Conservation (phyloP, 1,139 yeast genomes). For the Sugiyamaella japonica region DNA sequence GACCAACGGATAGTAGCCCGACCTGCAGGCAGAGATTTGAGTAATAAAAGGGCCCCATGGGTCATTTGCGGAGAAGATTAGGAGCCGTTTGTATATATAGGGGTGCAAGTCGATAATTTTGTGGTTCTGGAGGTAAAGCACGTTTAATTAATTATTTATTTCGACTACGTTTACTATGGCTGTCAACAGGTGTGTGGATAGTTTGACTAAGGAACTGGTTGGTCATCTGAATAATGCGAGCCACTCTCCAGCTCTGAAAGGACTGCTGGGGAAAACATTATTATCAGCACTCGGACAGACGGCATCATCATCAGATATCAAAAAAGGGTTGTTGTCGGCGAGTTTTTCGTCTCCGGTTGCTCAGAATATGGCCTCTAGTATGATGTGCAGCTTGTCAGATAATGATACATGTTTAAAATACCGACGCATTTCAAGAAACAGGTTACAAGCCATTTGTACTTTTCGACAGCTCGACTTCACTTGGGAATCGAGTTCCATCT, state of each 20-base stretch:
- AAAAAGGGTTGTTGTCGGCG: not conserved
- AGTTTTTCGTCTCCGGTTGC: slow-evolving; percentile 14
- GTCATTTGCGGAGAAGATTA: not conserved
- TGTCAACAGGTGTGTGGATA: not conserved
- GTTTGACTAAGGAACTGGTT: slow-evolving; percentile 1
- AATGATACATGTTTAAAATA: slow-evolving; percentile 4
- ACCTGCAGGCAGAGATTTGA: too few relatives aligned
- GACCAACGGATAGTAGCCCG: slow-evolving; percentile 8
- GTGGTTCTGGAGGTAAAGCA: not conserved
- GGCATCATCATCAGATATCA: not conserved
- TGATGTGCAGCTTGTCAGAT: not conserved
- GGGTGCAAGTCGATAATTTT: not conserved
- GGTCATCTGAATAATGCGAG: not conserved
- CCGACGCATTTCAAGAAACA: slow-evolving; percentile 27
- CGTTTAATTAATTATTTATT: not conserved
- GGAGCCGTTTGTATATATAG: not conserved
- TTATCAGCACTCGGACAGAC: not conserved
- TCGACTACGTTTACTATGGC: not conserved
- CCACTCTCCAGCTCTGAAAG: not conserved
- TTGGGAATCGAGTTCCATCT: slow-evolving; percentile 34
- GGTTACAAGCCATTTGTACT: slow-evolving; percentile 29
- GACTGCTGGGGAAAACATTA: not conserved
- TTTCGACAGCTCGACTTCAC: slow-evolving; percentile 29
- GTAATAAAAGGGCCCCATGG: not conserved
- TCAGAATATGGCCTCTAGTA: not conserved